These are phyloP conservation scores for Volvox africanus DNA, from an alignment of 139 green algal genomes.

Conservation along the genomic window DNA sequence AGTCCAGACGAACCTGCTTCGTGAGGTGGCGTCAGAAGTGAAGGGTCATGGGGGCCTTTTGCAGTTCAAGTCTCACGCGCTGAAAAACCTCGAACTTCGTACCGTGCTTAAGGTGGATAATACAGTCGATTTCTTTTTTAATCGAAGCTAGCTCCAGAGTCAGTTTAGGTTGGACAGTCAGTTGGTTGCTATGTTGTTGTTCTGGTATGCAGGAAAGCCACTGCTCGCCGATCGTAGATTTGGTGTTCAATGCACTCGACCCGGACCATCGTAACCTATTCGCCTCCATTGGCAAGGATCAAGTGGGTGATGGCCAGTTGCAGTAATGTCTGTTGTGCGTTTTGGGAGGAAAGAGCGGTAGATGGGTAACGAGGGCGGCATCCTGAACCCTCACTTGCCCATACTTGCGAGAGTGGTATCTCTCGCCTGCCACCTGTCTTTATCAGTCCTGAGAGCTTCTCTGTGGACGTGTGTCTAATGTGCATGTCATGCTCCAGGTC, in stretches of 20 bases:
- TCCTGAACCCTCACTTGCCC: too few relatives aligned
- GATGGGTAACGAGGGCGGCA: too few relatives aligned
- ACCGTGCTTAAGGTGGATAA: conserved; percentile 34
- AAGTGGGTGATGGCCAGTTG: conserved; percentile 49
- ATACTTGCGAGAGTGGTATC: too few relatives aligned
- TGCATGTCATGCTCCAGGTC: conserved; percentile 35
- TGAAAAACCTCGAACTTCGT: conserved; percentile 22
- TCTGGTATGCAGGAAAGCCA: conserved; percentile 70
- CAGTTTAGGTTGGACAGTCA: background rate
- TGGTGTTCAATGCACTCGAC: conserved; percentile 61
- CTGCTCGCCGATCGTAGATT: conserved; percentile 51
- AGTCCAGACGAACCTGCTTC: conserved; percentile 20
- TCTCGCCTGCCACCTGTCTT: too few relatives aligned
- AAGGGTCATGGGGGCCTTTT: background rate
- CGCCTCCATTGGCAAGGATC: conserved; percentile 71
- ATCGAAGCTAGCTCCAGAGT: background rate
- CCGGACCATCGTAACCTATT: conserved; percentile 65
- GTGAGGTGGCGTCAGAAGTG: background rate
- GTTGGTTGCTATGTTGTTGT: background rate
- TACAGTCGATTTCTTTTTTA: background rate
- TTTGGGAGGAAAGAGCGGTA: too few relatives aligned
- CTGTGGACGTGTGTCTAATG: too few relatives aligned
- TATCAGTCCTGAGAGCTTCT: too few relatives aligned
- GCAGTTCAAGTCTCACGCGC: conserved; percentile 35
- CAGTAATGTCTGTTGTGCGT: too few relatives aligned